Conservation (phyloP, 306 rosid genomes). For the barrel medic (Medicago truncatula) region DNA sequence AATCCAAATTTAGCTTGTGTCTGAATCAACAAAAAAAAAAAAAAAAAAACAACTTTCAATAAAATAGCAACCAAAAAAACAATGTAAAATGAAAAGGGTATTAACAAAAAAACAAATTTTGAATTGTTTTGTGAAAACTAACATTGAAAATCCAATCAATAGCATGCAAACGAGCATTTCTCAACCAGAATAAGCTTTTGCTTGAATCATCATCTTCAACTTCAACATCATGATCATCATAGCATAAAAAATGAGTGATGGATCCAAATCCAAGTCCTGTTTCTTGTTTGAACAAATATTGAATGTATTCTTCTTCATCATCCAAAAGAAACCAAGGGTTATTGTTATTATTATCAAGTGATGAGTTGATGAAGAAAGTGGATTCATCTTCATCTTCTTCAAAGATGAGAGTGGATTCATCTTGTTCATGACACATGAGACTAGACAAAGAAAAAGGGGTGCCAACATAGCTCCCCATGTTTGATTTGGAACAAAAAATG, state of each 20-base stretch:
- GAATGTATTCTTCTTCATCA: slow-evolving; percentile 65
- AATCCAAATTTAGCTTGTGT: slow-evolving; percentile 67
- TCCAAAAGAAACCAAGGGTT: slow-evolving; percentile 50
- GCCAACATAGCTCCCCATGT: slow-evolving; percentile 57
- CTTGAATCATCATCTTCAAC: slow-evolving; percentile 46
- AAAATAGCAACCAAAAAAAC: not conserved
- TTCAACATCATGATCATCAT: slow-evolving; percentile 14
- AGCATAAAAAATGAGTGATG: slow-evolving; percentile 30
- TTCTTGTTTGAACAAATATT: slow-evolving; percentile 67
- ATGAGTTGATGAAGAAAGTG: slow-evolving; percentile 20
- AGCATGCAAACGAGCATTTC: slow-evolving; percentile 64
- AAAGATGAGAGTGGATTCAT: slow-evolving; percentile 52
- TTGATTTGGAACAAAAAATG: not conserved
- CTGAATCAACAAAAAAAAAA: slow-evolving; percentile 55
- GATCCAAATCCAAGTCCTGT: slow-evolving; percentile 53
- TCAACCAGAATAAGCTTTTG: slow-evolving; percentile 47
- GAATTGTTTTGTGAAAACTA: slow-evolving; percentile 42
- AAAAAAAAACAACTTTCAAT: slow-evolving; percentile 23
- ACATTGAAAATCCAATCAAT: slow-evolving; percentile 89
- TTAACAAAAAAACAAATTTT: not conserved
- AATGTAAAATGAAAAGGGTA: not conserved
- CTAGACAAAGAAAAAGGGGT: slow-evolving; percentile 52
- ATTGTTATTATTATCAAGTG: not conserved
- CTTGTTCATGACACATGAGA: slow-evolving; percentile 75
- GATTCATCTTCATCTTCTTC: slow-evolving; percentile 37